A percentile compares a stretch with the other conserved stretches of the same genome.
These are phyloP conservation scores for Clavulina sp. DNA, from an alignment of 768 basidiomycete species.

Conservation along the genomic window DNA sequence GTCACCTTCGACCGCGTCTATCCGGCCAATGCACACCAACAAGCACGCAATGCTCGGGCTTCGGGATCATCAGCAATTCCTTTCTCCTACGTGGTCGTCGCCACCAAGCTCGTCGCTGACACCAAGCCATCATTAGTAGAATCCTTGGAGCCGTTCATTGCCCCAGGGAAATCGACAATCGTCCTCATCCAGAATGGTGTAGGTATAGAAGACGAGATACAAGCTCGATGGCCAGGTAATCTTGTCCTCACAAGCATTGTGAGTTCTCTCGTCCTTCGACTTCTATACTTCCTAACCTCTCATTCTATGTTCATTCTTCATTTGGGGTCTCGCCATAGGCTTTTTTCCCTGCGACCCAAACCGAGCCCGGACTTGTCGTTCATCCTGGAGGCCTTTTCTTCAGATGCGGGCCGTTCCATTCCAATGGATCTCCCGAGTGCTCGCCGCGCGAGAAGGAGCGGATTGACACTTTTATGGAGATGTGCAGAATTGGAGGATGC, in stretches of 20 bases:
- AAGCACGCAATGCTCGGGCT: background rate
- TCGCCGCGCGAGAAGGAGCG: background rate
- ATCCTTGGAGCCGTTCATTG: background rate
- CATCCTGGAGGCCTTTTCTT: background rate
- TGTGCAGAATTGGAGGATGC: background rate
- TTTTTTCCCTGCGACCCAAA: background rate
- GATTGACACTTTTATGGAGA: background rate
- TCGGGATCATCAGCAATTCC: background rate
- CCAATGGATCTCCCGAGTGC: background rate
- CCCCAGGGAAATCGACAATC: background rate
- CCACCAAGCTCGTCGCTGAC: background rate
- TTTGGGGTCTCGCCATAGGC: background rate
- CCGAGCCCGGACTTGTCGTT: background rate
- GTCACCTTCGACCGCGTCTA: background rate
- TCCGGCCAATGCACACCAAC: too few species aligned
- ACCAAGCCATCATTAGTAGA: background rate
- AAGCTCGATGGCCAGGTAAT: background rate
- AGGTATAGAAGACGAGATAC: background rate
- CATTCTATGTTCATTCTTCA: background rate
- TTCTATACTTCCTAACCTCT: background rate
- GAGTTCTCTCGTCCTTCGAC: background rate
- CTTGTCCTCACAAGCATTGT: background rate
- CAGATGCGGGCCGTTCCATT: background rate
- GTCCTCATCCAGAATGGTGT: background rate
- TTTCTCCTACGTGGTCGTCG: background rate